Evolutionary conservation across 78 protist genomes (phyloP), one percentile per base, ranked within the genome.

Genomic region (Tieghemostelium lacteum): DNA sequence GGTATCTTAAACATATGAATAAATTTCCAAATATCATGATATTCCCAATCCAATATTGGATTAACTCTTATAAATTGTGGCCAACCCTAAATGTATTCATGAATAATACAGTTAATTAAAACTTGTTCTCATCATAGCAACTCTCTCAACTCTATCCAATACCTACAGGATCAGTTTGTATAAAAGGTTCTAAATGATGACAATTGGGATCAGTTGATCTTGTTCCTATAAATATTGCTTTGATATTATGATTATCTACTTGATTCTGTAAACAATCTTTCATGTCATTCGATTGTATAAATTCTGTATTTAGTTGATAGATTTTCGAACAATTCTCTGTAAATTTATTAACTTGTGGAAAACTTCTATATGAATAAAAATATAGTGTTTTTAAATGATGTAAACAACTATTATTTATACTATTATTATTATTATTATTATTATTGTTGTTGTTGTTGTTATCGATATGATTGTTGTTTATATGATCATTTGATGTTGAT

Each of bases 21-120:
- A 20, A 94, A 89, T 28, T 45, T 20, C 96, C 96, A 94, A 20
- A 94, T 94, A 33, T 73, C 49, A 2, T 29, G 55, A 78, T 92
- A 94, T 49, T 63, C 60, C 95, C 93, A 87, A 17, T 87, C 63
- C 28, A 87, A 76, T 4, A 87, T 70, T 24, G 93, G 93, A 69
- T 69, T 73, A 1, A 87, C 64, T 58, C 93, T 65, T 28, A 72
- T 49, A 57, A 87, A 76, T 5, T 75, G 85, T 33, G 93, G 93
- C 93, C 93, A 87, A 33, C 80, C 75, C 87, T 66, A 61, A 45
- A 34, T 42, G 6, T 22, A 12, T 29, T 36, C 26, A 34, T 1
- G 10, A 36, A 16, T 10, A 3, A 63, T 20, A 1, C 34, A 16
- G 4, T 63, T 19, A 36, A 16, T 16, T 19, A 5, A 2, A 63